Base-by-base conservation (phyloP, 1,139 yeast genomes). In the Sugiyamaella japonica region DNA sequence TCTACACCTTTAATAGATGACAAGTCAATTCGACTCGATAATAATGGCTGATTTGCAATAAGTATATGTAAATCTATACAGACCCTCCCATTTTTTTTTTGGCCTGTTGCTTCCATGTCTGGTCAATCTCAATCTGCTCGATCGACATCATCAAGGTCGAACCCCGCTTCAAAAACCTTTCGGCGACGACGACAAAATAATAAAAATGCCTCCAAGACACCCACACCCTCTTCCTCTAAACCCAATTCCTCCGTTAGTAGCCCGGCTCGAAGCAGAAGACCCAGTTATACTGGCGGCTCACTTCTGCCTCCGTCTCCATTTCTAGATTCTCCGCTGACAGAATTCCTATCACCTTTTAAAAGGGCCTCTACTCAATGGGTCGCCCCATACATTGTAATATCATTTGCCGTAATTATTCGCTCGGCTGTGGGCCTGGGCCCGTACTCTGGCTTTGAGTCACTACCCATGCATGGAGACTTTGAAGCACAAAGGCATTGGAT, bases 401-500 rank as follows among this genome's bases (percentile, higher is more conserved):
- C 89, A 54, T 81, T 88, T 58, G 90, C 95, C 1, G 71, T 90
- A 7, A 81, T 93, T 16, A 77, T 91, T 3, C 76, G 96, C 61
- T 80, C 89, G 49, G 96, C 96, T 0, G 85, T 93, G 15, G 97
- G 97, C 0, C 75, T 91, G 46, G 99, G 98, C 0, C 80, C 91
- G 2, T 91, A 83, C 67, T 89, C 96, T 49, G 99, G 75, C 16
- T 58, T 51, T 45, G 73, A 76, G 8, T 73, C 76, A 3, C 82
- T 85, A 12, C 98, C 98, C 7, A 81, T 89, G 81, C 84, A 76
- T 73, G 99, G 99, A 3, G 99, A 93, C 69, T 93, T 93, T 67
- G 99, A 95, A 70, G 98, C 99, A 0, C 99, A 95, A 70, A 79
- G 99, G 61, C 99, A 93, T 69, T 93, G 99, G 99, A 80, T 93